Evolutionary conservation across 73 alveolate genomes (phyloP).

Genomic region (Tetrahymena elliotti): DNA sequence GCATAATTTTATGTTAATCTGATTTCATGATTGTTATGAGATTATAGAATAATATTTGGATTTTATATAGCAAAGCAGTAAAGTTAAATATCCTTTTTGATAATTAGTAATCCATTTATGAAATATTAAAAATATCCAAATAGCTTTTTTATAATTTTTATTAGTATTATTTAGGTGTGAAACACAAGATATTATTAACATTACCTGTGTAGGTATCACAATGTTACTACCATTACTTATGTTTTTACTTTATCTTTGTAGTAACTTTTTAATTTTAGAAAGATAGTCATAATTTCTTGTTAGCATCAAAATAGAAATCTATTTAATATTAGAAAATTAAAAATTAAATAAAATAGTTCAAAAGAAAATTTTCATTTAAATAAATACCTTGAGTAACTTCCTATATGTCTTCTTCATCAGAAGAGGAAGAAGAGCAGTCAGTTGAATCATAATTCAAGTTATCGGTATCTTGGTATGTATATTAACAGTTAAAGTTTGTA

Average conservation of each 20-base stretch:
- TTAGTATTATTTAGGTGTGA: not conserved
- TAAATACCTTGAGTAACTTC: not conserved
- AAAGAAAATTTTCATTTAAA: not conserved
- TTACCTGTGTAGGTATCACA: not conserved
- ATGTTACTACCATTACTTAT: not conserved
- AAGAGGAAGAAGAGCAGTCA: not conserved
- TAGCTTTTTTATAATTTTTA: no score
- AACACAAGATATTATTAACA: not conserved
- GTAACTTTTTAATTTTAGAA: not conserved
- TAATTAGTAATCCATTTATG: no score
- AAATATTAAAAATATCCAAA: no score
- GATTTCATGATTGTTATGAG: no score
- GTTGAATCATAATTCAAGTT: not conserved
- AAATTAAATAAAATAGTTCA: not conserved
- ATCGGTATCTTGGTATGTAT: not conserved
- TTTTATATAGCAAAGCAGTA: no score
- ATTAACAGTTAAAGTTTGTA: not conserved
- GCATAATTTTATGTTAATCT: no score
- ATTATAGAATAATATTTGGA: no score
- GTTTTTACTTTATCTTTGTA: not conserved
- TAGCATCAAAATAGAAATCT: not conserved
- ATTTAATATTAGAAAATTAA: not conserved
- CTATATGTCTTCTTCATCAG: not conserved
- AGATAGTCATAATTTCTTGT: not conserved
- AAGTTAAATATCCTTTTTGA: no score